These are phyloP conservation scores for Sugiyamaella floridensis DNA, from an alignment of 805 yeast species.

Conservation along the genomic window DNA sequence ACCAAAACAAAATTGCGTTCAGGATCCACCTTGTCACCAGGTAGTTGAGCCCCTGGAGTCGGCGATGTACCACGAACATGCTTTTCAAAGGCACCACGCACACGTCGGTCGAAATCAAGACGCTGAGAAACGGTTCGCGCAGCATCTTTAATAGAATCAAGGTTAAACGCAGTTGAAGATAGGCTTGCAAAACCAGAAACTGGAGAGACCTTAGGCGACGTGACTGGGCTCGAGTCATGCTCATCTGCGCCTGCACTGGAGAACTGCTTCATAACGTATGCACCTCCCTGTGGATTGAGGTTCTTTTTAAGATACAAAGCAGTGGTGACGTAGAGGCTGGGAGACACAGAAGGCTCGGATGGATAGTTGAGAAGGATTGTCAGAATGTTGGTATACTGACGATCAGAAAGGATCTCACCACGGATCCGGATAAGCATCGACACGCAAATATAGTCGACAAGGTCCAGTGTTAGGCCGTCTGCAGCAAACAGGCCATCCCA, in stretches of 20 bases:
- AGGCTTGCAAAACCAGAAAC: not conserved
- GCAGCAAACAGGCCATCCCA: conserved; percentile 35
- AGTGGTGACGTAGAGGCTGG: conserved; percentile 17
- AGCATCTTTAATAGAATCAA: conserved; percentile 14
- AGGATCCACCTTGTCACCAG: not conserved
- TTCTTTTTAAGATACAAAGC: conserved; percentile 21
- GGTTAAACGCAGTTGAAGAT: not conserved
- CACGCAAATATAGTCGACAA: conserved; percentile 31
- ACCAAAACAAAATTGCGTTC: conserved; percentile 7
- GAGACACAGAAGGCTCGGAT: conserved; percentile 8
- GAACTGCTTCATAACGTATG: conserved; percentile 19
- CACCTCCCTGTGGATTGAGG: conserved; percentile 18
- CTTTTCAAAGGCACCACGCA: not conserved
- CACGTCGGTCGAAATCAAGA: conserved; percentile 11
- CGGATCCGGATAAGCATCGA: conserved; percentile 30
- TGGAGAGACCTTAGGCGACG: conserved; percentile 8
- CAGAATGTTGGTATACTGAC: conserved; percentile 18
- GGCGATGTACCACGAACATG: not conserved
- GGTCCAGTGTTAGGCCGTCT: conserved; percentile 21
- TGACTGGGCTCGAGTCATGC: not conserved
- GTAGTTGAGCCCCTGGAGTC: not conserved
- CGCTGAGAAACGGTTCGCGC: conserved; percentile 15
- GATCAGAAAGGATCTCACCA: conserved; percentile 9
- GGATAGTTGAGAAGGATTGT: conserved; percentile 22
- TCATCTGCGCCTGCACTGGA: not conserved